Percentiles rank a stretch among this genome's conserved stretches.
phyloP scores from a whole-genome alignment of 1,139 yeast genomes.

The Scheffersomyces parashehatae region DNA sequence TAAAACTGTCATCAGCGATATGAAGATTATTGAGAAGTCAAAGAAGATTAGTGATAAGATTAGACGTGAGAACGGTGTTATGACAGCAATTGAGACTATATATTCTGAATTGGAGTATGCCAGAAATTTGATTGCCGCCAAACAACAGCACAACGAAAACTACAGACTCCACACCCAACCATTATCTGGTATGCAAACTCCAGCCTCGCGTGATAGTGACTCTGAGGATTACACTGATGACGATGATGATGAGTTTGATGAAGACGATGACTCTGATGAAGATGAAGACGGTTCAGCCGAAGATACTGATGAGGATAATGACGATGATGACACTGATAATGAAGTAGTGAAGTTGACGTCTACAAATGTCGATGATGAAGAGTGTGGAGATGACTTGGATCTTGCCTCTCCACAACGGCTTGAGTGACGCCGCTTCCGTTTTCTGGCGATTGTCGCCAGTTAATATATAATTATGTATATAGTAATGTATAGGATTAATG shows the following conservation, averaged over 20 bases:
- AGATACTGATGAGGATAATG: slow-evolving; percentile 2
- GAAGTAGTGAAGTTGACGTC: background rate
- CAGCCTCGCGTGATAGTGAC: slow-evolving; percentile 19
- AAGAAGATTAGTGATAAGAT: slow-evolving; percentile 60
- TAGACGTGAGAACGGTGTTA: slow-evolving; percentile 74
- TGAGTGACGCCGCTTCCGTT: background rate
- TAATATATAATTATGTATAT: background rate
- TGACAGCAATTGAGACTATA: slow-evolving; percentile 70
- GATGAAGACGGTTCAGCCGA: slow-evolving; percentile 7
- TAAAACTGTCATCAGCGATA: slow-evolving; percentile 64
- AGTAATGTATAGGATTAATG: no score
- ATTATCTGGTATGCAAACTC: slow-evolving; percentile 31
- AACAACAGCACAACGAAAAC: slow-evolving; percentile 27
- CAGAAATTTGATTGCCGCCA: slow-evolving; percentile 41
- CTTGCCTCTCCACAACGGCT: background rate
- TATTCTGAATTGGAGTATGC: slow-evolving; percentile 84
- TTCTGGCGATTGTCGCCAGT: background rate
- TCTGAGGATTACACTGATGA: slow-evolving; percentile 19
- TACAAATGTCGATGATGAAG: background rate
- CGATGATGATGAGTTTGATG: slow-evolving; percentile 14
- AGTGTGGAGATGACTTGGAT: slow-evolving; percentile 1
- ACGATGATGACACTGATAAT: background rate
- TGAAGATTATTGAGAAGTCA: slow-evolving; percentile 68
- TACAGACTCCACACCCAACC: slow-evolving; percentile 17
- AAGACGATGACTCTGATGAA: slow-evolving; percentile 7